Base-by-base conservation (phyloP, 176 grass and related monocot genomes). In the Coix lacrymajobi region DNA sequence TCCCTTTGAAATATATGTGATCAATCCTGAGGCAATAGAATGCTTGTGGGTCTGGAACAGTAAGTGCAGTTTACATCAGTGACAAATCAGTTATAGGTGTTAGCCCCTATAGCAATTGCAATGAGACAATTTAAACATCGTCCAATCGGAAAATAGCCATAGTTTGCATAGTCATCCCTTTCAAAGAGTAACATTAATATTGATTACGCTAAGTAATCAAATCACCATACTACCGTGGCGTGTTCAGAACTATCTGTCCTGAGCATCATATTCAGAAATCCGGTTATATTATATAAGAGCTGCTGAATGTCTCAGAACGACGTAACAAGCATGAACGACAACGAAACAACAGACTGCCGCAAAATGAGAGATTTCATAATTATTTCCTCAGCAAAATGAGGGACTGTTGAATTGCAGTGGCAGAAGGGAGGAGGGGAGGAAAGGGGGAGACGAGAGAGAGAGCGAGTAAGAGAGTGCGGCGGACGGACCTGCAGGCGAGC, bases 401-500 rank as follows among this genome's bases (percentile, higher is more conserved):
- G 13, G 5, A 52, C 8, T 17, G 26, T 16, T 44, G 25, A 26
- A 26, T 71, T 14, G 10, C 63, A 58, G 49, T 26, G 1, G 17
- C 28, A 10, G 44, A 17, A 29, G 13, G 7, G n/a, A 7, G 12
- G 24, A 8, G 28, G 12, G 12, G 17, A 22, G 19, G 5, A 7
- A 7, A 5, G 29, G n/a, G n/a, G n/a, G 16, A 16, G 28, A 25
- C 31, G 29, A 52, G 45, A 16, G 13, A 39, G 28, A 52, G n/a
- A n/a, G n/a, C n/a, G n/a, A n/a, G 66, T 5, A 19, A 49, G 54
- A 20, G 52, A 70, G 8, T 30, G 17, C 46, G 46, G 26, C 40
- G 15, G 37, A 24, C 14, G 41, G 74, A 92, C 94, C 92, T 97
- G 90, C 90, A 97, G 48, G 95, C 90, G 3, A 89, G 86, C 41